phyloP scores from a whole-genome alignment of 129 eudicot genomes.

The Saposhnikovia divaricata region DNA sequence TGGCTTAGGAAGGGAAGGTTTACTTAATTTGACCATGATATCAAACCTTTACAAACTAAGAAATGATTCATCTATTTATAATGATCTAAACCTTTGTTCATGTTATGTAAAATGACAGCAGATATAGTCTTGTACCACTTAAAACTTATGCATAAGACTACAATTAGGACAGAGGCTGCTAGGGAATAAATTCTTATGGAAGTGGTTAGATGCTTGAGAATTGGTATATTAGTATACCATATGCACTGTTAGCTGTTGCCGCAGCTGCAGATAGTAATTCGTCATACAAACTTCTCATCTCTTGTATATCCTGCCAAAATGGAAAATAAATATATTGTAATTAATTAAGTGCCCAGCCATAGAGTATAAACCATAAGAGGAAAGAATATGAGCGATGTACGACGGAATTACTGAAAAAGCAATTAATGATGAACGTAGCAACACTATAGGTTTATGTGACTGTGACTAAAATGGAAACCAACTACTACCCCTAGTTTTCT shows the following conservation, averaged over 20 bases:
- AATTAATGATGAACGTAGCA: background rate
- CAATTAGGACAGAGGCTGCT: background rate
- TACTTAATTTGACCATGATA: background rate
- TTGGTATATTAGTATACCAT: conserved; percentile 33
- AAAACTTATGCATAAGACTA: background rate
- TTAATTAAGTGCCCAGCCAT: background rate
- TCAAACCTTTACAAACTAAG: background rate
- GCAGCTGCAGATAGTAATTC: conserved; percentile 94
- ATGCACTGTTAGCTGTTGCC: conserved; percentile 81
- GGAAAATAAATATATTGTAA: background rate
- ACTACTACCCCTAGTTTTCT: background rate
- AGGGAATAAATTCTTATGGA: background rate
- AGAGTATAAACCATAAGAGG: background rate
- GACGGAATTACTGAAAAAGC: background rate
- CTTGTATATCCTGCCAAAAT: conserved; percentile 80
- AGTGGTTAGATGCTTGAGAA: background rate
- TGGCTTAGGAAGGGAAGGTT: background rate
- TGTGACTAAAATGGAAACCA: background rate
- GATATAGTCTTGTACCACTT: background rate
- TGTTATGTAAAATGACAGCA: background rate
- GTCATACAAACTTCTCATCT: conserved; percentile 75
- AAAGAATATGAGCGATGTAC: background rate
- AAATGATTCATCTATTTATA: background rate
- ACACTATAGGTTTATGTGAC: background rate
- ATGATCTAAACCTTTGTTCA: background rate